Evolutionary conservation across 2,329 filamentous ascomycete species (phyloP).

Genomic region (Sporothrix brasiliensis): DNA sequence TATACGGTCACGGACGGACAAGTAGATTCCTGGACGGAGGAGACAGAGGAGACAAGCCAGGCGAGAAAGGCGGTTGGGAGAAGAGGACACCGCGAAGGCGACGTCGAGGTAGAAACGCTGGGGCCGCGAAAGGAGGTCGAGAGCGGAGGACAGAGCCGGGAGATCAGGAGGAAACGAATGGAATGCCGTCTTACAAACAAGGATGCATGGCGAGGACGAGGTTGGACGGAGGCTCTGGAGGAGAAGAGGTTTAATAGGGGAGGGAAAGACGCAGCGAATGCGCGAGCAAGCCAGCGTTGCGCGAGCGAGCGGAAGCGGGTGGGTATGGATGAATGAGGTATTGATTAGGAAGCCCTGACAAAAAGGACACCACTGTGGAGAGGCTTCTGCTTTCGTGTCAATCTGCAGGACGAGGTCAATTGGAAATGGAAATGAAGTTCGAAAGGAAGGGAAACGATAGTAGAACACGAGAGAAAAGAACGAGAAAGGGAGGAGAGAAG

Average conservation of each 20-base stretch:
- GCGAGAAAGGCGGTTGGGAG: slow-evolving; percentile 5
- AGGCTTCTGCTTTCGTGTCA: neutral
- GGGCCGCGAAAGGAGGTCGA: slow-evolving; percentile 6
- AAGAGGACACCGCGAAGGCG: neutral
- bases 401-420: slow-evolving; percentile 8
- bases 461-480: neutral
- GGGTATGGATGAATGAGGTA: slow-evolving; percentile 14
- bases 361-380: neutral
- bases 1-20: neutral
- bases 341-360: slow-evolving; percentile 12
- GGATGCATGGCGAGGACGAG: slow-evolving; percentile 23
- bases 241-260: slow-evolving; percentile 21
- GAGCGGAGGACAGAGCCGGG: slow-evolving; percentile 4
- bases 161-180: slow-evolving; percentile 13
- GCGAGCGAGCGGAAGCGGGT: neutral
- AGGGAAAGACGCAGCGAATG: slow-evolving; percentile 22
- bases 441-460: neutral
- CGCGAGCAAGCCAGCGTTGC: slow-evolving; percentile 28
- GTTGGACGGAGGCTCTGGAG: slow-evolving; percentile 11
- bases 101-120: neutral
- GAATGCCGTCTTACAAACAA: slow-evolving; percentile 13
- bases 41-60: neutral
- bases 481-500: slow-evolving; percentile 11
- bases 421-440: neutral
- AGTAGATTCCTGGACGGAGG: neutral